These are phyloP conservation scores for Acacia melanoxylon DNA, from an alignment of 306 rosid genomes.

Conservation along the genomic window DNA sequence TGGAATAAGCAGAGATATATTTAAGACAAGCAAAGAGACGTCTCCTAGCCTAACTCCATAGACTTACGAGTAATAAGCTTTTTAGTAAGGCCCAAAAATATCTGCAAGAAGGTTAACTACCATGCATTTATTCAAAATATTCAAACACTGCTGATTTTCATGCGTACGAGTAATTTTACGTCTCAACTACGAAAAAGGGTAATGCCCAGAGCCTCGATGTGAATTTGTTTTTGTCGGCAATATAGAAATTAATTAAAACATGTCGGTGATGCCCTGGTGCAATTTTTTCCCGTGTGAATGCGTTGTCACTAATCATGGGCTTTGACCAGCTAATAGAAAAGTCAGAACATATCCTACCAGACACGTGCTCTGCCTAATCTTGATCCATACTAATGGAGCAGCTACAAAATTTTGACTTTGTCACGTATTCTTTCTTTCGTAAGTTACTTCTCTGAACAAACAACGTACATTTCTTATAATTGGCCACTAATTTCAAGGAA, in stretches of 20 bases:
- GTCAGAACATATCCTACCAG: constrained; percentile 28
- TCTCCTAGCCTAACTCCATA: neutral
- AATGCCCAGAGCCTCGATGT: neutral
- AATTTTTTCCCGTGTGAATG: constrained; percentile 12
- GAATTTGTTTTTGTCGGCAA: constrained; percentile 12
- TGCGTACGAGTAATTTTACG: neutral
- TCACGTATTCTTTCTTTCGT: constrained; percentile 26
- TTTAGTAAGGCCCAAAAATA: neutral
- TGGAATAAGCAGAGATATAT: neutral
- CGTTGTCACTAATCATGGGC: constrained; percentile 11
- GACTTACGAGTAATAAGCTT: neutral
- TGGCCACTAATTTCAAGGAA: constrained; percentile 4
- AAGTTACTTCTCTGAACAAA: constrained; percentile 33
- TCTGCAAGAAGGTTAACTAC: neutral
- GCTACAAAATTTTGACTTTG: constrained; percentile 44
- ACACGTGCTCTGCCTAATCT: constrained; percentile 52
- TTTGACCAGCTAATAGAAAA: constrained; percentile 36
- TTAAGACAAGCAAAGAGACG: neutral
- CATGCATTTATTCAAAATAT: neutral
- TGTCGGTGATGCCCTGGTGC: constrained; percentile 27
- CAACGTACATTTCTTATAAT: neutral
- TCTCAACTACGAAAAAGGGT: neutral
- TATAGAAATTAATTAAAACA: constrained; percentile 8
- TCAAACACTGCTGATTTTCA: neutral
- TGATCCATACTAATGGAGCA: constrained; percentile 29